Base-by-base conservation (phyloP, 257 asterid species). In the Haberlea rhodopensis region DNA sequence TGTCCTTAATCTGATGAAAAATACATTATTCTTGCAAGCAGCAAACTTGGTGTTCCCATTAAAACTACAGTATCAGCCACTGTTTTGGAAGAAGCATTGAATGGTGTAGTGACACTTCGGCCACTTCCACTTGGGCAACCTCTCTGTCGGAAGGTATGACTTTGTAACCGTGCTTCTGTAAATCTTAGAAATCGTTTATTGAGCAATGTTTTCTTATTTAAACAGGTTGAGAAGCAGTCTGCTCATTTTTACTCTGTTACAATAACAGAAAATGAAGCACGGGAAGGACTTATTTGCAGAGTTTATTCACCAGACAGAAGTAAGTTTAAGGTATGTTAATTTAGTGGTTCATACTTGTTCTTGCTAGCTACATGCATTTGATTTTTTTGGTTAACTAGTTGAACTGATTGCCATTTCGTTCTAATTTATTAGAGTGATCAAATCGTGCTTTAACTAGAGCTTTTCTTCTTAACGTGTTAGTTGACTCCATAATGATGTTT, bases 31-130 rank as follows among this genome's bases (percentile, higher is more conserved):
- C 74, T 56, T 75, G 68, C 68, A 61, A 78, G 57, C 87, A 94
- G 99, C 75, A 94, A 94, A 75, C 96, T 94, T 13, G 96, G 99
- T 63, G 97, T 94, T 49, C 97, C 97, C 37, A 90, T 94, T 56
- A 94, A 87, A 79, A 90, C 97, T 49, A 88, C 97, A 5, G 95
- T 94, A 54, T 87, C 99, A 29, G 97, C 99, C 62, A 83, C 95
- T 65, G 83, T 94, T 55, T 80, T 94, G 85, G 97, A 94, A 81
- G 99, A 94, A 72, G 99, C 99, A 53, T 78, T 94, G 80, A 86
- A 85, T 78, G 96, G 95, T 49, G 70, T 49, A 31, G 97, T 87
- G 66, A 66, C 89, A 53, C 65, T 79, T 74, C 87, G 81, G 46
- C 76, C 90, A 7, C 95, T 94, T 63, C 76, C 81, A 59, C 82